Evolutionary conservation across 139 green algal species (phyloP).

Genomic region (Zygnema cylindricum): DNA sequence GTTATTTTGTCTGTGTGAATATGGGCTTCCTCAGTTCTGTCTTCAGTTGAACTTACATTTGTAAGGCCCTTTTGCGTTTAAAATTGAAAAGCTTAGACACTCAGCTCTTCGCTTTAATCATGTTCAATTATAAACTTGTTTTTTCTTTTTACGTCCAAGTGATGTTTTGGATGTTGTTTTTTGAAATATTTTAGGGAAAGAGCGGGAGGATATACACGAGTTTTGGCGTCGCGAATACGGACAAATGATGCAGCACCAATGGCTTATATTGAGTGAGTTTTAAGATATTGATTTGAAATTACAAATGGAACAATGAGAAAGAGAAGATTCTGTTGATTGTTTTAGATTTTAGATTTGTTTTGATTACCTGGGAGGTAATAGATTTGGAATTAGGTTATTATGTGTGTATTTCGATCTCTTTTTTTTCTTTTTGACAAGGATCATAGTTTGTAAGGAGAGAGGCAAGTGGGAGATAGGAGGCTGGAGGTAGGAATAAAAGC

Average conservation of each 20-base stretch:
- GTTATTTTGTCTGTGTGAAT: no score
- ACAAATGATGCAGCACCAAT: slow-evolving; percentile 81
- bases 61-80: no score
- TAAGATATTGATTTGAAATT: background rate
- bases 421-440: background rate
- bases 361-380: no score
- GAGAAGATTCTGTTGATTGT: background rate
- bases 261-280: slow-evolving; percentile 86
- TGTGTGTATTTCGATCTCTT: background rate
- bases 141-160: background rate
- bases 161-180: background rate
- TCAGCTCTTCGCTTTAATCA: no score
- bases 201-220: slow-evolving; percentile 87
- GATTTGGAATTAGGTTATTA: no score
- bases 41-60: no score
- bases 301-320: background rate
- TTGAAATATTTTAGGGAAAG: slow-evolving; percentile 63
- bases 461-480: background rate
- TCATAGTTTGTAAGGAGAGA: background rate
- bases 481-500: background rate
- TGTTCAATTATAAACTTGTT: no score
- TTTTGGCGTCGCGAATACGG: slow-evolving; percentile 76
- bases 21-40: no score
- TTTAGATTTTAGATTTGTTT: background rate
- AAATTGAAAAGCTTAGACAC: no score